Percentiles rank a stretch among this genome's conserved stretches.
phyloP scores from a whole-genome alignment of 768 basidiomycete species.

The Trametes elegans region DNA sequence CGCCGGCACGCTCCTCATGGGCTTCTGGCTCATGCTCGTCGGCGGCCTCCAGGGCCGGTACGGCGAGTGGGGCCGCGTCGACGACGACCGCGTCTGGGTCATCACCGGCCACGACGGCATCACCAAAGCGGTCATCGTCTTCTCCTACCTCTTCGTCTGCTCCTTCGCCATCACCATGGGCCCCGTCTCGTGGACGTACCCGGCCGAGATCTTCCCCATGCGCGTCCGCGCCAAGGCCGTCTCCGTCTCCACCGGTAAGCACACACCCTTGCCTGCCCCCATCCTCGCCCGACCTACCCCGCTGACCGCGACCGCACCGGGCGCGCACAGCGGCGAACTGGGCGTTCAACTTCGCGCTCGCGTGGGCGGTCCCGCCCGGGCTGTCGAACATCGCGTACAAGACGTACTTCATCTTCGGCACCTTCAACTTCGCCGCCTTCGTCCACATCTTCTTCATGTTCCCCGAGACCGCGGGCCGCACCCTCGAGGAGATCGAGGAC shows the following conservation, averaged over 20 bases:
- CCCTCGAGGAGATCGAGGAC: slow-evolving; percentile 78
- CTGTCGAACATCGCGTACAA: slow-evolving; percentile 67
- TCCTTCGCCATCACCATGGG: slow-evolving; percentile 74
- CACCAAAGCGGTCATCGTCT: slow-evolving; percentile 73
- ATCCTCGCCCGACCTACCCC: neutral
- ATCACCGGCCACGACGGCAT: slow-evolving; percentile 51
- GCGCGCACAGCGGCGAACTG: slow-evolving; percentile 48
- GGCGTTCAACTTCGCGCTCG: slow-evolving; percentile 73
- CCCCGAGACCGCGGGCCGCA: slow-evolving; percentile 72
- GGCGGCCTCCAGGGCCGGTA: slow-evolving; percentile 70
- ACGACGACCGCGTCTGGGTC: slow-evolving; percentile 50
- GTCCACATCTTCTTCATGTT: slow-evolving; percentile 77
- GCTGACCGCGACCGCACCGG: neutral
- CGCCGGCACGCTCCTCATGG: slow-evolving; percentile 63
- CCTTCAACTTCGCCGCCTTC: slow-evolving; percentile 67
- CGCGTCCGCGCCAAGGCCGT: slow-evolving; percentile 65
- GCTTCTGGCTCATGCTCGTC: slow-evolving; percentile 74
- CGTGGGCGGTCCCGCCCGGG: slow-evolving; percentile 73
- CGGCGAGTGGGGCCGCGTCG: slow-evolving; percentile 58
- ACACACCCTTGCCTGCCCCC: neutral
- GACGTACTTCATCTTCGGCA: slow-evolving; percentile 76
- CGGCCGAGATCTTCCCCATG: slow-evolving; percentile 68
- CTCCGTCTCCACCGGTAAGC: slow-evolving; percentile 37
- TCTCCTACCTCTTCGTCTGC: slow-evolving; percentile 76
- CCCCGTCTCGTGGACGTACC: slow-evolving; percentile 60